Evolutionary conservation across 345 rosid genomes (phyloP), one percentile per base, ranked within the genome.

Genomic region (Rhodamnia rubescens): DNA sequence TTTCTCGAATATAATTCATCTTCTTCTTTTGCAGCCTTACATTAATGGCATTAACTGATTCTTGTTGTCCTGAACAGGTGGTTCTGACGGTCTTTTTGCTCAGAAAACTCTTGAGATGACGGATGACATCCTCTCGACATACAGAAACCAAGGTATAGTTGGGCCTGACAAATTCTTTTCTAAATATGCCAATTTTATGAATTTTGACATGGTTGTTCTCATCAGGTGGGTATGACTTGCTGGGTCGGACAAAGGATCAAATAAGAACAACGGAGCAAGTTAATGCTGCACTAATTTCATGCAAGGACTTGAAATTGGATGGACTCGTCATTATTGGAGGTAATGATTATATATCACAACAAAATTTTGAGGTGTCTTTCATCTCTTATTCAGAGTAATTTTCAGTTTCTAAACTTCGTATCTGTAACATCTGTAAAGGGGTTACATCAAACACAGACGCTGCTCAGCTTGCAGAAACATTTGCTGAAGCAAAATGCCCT

Each of bases 251-350:
- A 57, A 92, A 95, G 88, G 99, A 97, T 96, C 99, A 97, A 89
- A 96, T 97, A 87, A 93, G 95, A 91, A 95, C 98, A 51, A 96
- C 95, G 12, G 99, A 97, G 92, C 99, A 97, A 92, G 99, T 95
- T 87, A 94, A 93, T 51, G 96, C 99, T 86, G 94, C 98, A 29
- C 85, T 96, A 82, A 89, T 89, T 74, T 91, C 99, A 22, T 96
- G 99, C 95, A 95, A 91, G 47, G 93, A 92, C 88, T 91, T 96
- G 92, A 95, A 95, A 89, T 89, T 97, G 94, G 98, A 97, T 88
- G 98, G 96, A 90, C 98, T 97, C 91, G 96, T 96, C 87, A 94
- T 97, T 54, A 90, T 97, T 90, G 99, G 99, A 93, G 99, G 99
- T 96, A 86, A 89, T 84, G 18, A 20, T 86, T 24, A 59, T 53